Base-by-base conservation (phyloP, 148 eudicot species). In the Cornus controversa region DNA sequence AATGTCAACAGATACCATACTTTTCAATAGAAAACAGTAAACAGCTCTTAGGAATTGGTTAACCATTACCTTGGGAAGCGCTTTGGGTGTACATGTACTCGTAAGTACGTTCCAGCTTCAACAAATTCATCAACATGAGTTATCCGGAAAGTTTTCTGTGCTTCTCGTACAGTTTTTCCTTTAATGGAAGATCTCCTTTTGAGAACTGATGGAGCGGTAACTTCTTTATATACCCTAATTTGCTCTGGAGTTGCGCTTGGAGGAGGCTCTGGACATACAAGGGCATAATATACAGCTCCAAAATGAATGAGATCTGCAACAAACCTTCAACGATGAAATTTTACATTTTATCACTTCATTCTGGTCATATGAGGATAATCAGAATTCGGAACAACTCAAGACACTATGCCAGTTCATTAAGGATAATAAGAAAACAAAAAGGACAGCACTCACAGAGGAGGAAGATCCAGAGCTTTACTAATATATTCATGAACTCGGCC, bases 31-130 rank as follows among this genome's bases (percentile, higher is more conserved):
- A 54, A 26, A 42, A 26, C 53, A 79, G 50, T 8, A 34, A 70
- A 20, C 67, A 66, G 37, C 40, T 25, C 60, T 70, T 24, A 78
- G n/a, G 25, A 66, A 72, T 29, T 69, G 26, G 27, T 36, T 73
- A 60, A 70, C 36, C 58, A 73, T 76, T 85, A 96, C 99, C 98
- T 91, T 37, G 98, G 99, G 72, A 87, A 96, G 45, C 99, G 93
- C 85, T 92, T 96, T 42, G 99, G 99, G 79, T 93, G 99, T 45
- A 96, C 98, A 81, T 96, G 93, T 23, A 96, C 92, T 69, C 99
- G 91, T 73, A 96, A 84, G 79, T 96, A 93, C n/a, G 93, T 93
- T 73, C 99, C 99, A 75, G 84, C 81, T 89, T 96, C 99, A 80
- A 93, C 91, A 85, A 77, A 75, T 77, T 90, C 91, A 79, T 93